Conservation (phyloP, 2,329 filamentous ascomycete genomes). For the Trichophyton mentagrophytes region DNA sequence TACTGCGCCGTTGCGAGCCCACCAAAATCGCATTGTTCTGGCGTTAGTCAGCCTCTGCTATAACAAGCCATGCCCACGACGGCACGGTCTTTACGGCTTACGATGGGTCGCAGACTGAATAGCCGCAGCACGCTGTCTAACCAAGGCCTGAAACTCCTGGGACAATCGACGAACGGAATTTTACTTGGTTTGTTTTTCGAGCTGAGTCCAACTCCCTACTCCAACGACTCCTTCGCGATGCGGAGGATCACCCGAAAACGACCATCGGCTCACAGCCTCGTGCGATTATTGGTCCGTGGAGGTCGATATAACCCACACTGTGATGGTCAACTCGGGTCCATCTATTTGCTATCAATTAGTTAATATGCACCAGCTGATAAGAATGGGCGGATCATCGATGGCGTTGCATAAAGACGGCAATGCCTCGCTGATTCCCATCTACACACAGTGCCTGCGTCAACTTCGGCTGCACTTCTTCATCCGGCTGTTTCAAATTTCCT, state of each 20-base stretch:
- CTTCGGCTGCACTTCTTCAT: neutral
- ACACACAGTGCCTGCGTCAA: neutral
- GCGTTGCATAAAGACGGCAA: neutral
- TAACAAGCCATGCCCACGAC: neutral
- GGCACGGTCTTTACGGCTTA: neutral
- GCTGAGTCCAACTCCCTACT: neutral
- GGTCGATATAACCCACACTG: neutral
- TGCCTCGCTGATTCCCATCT: neutral
- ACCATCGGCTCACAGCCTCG: neutral
- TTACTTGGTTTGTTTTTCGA: neutral
- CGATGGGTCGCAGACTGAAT: neutral
- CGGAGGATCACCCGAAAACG: neutral
- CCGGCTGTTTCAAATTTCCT: neutral
- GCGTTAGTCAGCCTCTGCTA: neutral
- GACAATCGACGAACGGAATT: neutral
- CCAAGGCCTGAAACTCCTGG: neutral
- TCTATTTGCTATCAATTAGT: neutral
- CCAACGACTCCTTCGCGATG: neutral
- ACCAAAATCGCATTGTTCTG: neutral
- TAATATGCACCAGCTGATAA: neutral
- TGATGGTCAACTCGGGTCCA: neutral
- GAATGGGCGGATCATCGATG: neutral
- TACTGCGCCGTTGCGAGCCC: neutral
- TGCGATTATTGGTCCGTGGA: neutral
- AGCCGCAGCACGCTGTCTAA: neutral